Evolutionary conservation across 1,284 basidiomycete genomes (phyloP).

Genomic region (Apiotrichum sp.): DNA sequence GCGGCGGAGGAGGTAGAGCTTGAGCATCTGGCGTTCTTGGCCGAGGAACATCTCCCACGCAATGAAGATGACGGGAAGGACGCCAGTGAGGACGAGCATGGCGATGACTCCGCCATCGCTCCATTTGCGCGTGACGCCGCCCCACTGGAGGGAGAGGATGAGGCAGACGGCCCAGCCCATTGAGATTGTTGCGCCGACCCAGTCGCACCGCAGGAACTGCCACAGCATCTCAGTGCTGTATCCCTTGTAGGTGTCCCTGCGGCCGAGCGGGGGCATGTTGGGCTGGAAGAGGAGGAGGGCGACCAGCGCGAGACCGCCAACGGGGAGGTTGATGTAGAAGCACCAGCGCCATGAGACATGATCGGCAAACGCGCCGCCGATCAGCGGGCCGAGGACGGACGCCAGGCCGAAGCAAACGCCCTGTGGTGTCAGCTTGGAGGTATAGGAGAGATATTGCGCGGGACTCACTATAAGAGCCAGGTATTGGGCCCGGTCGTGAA

Average conservation of each 20-base stretch:
- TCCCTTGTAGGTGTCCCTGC: slow-evolving; percentile 34
- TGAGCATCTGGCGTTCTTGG: slow-evolving; percentile 43
- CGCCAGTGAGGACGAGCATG: slow-evolving; percentile 40
- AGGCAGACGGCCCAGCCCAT: slow-evolving; percentile 37
- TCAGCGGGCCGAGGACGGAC: slow-evolving; percentile 46
- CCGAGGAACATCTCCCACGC: slow-evolving; percentile 43
- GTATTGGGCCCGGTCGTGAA: slow-evolving; percentile 39
- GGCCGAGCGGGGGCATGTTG: slow-evolving; percentile 34
- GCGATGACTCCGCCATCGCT: slow-evolving; percentile 42
- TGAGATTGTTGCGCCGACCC: slow-evolving; percentile 35
- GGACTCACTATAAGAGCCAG: slow-evolving; percentile 24
- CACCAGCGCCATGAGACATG: slow-evolving; percentile 45
- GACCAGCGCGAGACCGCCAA: slow-evolving; percentile 41
- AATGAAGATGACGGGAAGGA: slow-evolving; percentile 38
- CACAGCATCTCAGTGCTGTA: slow-evolving; percentile 32
- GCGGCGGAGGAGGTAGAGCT: slow-evolving; percentile 40
- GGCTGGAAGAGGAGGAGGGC: slow-evolving; percentile 32
- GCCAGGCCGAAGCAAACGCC: slow-evolving; percentile 44
- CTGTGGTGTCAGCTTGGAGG: slow-evolving; percentile 9
- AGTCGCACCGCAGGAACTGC: slow-evolving; percentile 39
- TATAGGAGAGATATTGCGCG: too few relatives aligned
- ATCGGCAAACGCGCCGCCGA: slow-evolving; percentile 49
- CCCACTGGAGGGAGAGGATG: slow-evolving; percentile 42
- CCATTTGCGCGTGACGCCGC: slow-evolving; percentile 45
- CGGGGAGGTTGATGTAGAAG: slow-evolving; percentile 45